Conservation (phyloP, 228 moss, liverwort and hornwort species). For the Sphagnum magellanicum region DNA sequence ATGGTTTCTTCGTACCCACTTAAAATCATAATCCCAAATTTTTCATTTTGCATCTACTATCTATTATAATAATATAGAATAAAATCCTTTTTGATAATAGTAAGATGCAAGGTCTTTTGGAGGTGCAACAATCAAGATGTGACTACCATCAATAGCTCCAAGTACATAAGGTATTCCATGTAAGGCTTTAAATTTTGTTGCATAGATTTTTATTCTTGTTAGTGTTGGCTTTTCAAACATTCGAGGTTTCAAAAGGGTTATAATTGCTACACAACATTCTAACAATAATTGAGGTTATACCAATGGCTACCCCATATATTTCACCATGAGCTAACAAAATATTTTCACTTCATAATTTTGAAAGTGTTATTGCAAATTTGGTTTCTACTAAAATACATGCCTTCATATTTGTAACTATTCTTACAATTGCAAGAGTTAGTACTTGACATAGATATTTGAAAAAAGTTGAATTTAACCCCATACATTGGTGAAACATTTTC, state of each 20-base stretch:
- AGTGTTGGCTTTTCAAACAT: background rate
- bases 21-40: slow-evolving; percentile 14
- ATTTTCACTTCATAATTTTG: too few species aligned
- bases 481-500: too few species aligned
- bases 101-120: background rate
- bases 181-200: background rate
- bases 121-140: slow-evolving; percentile 7
- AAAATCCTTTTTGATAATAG: slow-evolving; percentile 7
- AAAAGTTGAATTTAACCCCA: too few species aligned
- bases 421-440: too few species aligned
- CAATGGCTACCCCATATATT: too few species aligned
- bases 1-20: background rate
- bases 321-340: too few species aligned
- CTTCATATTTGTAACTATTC: too few species aligned
- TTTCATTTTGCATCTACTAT: background rate
- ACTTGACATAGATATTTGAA: too few species aligned
- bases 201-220: background rate
- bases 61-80: slow-evolving; percentile 6
- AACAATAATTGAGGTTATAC: too few species aligned
- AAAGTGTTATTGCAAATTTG: too few species aligned
- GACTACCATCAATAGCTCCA: slow-evolving; percentile 1
- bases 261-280: too few species aligned
- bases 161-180: slow-evolving; percentile 9
- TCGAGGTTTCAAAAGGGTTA: background rate
- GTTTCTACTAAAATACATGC: too few species aligned